Evolutionary conservation across 139 green algal genomes (phyloP).

Genomic region (Closterium sp.): DNA sequence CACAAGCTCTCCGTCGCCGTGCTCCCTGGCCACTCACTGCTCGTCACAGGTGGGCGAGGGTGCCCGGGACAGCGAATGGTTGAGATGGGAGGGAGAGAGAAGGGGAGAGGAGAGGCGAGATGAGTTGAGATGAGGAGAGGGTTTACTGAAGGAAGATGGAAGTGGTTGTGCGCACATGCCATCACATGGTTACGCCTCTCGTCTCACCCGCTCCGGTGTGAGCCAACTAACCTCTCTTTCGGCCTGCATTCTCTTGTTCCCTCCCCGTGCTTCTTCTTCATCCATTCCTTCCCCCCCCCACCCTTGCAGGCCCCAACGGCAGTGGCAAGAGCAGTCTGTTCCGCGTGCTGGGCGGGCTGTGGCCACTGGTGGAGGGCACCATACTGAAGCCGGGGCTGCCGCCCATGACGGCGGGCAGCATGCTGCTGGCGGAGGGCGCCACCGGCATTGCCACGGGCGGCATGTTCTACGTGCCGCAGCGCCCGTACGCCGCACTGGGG

Average conservation of each 20-base stretch:
- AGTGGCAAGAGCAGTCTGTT: conserved; percentile 59
- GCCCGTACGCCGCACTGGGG: conserved; percentile 91
- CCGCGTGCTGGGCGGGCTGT: conserved; percentile 58
- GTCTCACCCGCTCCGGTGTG: no score
- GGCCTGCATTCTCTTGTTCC: not conserved
- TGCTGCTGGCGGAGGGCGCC: not conserved
- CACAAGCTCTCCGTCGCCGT: conserved; percentile 19
- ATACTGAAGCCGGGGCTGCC: conserved; percentile 66
- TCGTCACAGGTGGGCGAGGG: conserved; percentile 8
- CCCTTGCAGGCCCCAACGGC: conserved; percentile 42
- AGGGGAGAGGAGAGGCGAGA: not conserved
- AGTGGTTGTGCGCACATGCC: no score
- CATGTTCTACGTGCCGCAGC: conserved; percentile 86
- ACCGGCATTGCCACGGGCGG: not conserved
- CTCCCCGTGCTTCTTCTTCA: not conserved
- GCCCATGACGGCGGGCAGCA: not conserved
- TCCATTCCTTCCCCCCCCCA: not conserved
- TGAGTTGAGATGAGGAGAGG: no score
- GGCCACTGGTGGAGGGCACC: conserved; percentile 48
- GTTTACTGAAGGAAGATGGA: no score
- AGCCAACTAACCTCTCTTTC: not conserved
- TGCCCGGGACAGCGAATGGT: no score
- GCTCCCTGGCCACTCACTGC: not conserved
- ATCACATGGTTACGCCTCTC: no score
- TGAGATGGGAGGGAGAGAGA: no score